Conservation (phyloP, 495 filamentous ascomycete genomes). For the Lasiosphaeris hirsuta region DNA sequence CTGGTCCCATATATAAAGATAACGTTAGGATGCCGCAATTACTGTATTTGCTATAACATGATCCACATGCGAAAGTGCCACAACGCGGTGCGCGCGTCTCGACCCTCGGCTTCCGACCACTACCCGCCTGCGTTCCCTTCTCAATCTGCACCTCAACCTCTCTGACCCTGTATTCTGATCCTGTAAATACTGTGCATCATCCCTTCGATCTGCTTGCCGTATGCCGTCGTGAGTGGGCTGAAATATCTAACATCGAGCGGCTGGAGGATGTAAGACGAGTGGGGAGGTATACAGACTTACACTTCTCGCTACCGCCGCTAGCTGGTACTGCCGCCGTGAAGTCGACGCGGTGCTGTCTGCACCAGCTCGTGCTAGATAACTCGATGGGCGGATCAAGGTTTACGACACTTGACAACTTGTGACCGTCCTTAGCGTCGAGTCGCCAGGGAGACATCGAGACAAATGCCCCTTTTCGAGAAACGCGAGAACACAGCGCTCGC, state of each 20-base stretch:
- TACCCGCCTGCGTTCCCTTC: too few relatives aligned
- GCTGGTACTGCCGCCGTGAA: conserved; percentile 4
- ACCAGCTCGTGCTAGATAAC: conserved; percentile 2
- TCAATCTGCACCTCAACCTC: too few relatives aligned
- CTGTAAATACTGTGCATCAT: too few relatives aligned
- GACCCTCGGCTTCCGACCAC: too few relatives aligned
- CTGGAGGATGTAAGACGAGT: conserved; percentile 19
- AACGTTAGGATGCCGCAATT: too few relatives aligned
- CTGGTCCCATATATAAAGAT: too few relatives aligned
- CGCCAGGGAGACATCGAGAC: conserved; percentile 4
- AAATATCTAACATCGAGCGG: conserved; percentile 19
- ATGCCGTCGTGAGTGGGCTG: conserved; percentile 10
- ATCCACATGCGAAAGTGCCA: too few relatives aligned
- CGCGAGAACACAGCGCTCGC: neutral
- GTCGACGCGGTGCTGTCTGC: conserved; percentile 3
- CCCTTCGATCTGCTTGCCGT: conserved; percentile 13
- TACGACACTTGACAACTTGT: conserved; percentile 7
- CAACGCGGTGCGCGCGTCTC: too few relatives aligned
- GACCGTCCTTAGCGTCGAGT: conserved; percentile 4
- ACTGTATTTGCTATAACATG: too few relatives aligned
- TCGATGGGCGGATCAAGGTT: conserved; percentile 7
- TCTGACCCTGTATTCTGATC: too few relatives aligned
- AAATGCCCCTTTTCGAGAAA: neutral
- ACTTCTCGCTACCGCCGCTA: conserved; percentile 1
- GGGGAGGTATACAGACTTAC: conserved; percentile 14